phyloP scores from a whole-genome alignment of 2,329 filamentous ascomycete species.

The Fusarium ambrosium region DNA sequence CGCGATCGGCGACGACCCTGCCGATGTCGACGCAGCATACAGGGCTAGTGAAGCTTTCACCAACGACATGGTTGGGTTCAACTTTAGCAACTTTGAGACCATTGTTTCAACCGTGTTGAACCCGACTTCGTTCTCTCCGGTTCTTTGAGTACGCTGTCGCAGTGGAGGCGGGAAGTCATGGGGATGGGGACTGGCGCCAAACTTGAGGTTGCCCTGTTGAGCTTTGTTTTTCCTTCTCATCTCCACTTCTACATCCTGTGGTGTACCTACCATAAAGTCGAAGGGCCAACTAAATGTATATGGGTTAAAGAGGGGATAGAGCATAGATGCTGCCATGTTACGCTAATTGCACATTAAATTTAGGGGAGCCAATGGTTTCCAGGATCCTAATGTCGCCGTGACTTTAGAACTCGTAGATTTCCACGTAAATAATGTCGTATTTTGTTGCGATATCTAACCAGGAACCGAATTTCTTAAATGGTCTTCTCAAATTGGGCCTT shows the following conservation, averaged over 20 bases:
- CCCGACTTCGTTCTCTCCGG: background rate
- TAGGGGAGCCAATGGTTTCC: too few relatives aligned
- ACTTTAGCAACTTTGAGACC: background rate
- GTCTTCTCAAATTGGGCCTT: background rate
- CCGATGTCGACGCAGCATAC: background rate
- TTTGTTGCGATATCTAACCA: background rate
- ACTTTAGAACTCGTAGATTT: too few relatives aligned
- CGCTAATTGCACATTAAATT: background rate
- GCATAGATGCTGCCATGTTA: background rate
- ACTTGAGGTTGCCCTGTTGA: background rate
- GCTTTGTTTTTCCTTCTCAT: background rate
- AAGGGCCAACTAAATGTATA: background rate
- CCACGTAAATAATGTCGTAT: background rate
- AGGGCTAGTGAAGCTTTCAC: background rate
- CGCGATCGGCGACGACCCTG: background rate
- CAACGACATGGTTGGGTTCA: background rate
- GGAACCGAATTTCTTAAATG: background rate
- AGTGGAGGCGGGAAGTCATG: background rate
- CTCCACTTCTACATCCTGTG: background rate
- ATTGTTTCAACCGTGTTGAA: background rate
- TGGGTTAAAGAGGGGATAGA: background rate
- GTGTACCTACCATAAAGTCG: background rate
- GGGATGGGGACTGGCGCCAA: background rate
- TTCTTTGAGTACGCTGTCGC: background rate
- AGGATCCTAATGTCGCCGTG: too few relatives aligned